phyloP scores from a whole-genome alignment of 495 filamentous ascomycete species.

The Aspergillus mulundensis region DNA sequence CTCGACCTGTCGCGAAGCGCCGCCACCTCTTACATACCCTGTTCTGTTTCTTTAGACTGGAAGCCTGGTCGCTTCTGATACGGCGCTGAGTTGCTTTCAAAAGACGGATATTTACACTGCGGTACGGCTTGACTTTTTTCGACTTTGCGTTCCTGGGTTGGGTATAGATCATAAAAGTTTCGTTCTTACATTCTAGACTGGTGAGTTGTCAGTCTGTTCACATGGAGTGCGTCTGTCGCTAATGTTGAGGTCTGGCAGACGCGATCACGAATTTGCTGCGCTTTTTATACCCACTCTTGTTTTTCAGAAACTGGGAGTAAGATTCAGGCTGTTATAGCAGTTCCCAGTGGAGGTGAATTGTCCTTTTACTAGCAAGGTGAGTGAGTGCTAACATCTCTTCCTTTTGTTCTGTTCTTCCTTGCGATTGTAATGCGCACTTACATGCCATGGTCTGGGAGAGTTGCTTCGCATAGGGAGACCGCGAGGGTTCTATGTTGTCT shows the following conservation, averaged over 20 bases:
- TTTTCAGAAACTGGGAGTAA: conserved; percentile 13
- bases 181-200: conserved; percentile 24
- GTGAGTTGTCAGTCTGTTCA: conserved; percentile 18
- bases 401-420: conserved; percentile 1
- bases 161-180: conserved; percentile 26
- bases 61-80: conserved; percentile 36
- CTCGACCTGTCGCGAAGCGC: conserved; percentile 17
- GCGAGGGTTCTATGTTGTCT: not conserved
- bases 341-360: conserved; percentile 14
- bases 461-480: not conserved
- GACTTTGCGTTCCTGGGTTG: conserved; percentile 10
- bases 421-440: not conserved
- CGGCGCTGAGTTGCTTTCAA: conserved; percentile 15
- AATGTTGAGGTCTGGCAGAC: conserved; percentile 17
- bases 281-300: conserved; percentile 9
- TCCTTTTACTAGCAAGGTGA: conserved; percentile 16
- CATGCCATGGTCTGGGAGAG: not conserved
- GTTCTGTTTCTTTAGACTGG: conserved; percentile 15
- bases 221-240: conserved; percentile 1
- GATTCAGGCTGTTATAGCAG: conserved; percentile 12
- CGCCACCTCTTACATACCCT: conserved; percentile 2
- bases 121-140: conserved; percentile 15
- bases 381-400: conserved; percentile 8
- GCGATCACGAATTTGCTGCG: conserved; percentile 25
- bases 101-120: conserved; percentile 18